Percentiles rank a stretch among this genome's conserved stretches.
Conservation (phyloP, 2,329 filamentous ascomycete genomes). For the Neofusicoccum laricinum region DNA sequence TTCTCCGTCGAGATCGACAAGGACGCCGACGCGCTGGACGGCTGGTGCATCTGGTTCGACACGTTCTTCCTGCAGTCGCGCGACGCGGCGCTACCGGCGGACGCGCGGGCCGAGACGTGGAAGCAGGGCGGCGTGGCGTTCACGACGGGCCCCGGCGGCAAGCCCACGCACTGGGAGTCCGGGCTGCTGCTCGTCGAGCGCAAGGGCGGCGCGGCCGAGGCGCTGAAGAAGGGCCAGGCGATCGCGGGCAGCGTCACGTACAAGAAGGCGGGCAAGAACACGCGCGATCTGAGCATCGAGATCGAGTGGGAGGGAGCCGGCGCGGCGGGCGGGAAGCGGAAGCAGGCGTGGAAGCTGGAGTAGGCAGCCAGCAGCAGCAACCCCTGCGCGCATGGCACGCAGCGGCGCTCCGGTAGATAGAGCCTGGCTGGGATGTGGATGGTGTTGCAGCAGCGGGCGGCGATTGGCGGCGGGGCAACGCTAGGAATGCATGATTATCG, state of each 20-base stretch:
- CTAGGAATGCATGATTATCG: slow-evolving; percentile 12
- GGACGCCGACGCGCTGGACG: slow-evolving; percentile 71
- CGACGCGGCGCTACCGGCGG: slow-evolving; percentile 45
- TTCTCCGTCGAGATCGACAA: slow-evolving; percentile 63
- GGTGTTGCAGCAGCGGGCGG: not conserved
- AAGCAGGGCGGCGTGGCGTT: slow-evolving; percentile 62
- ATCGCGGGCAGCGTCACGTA: slow-evolving; percentile 70
- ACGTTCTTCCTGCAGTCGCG: slow-evolving; percentile 76
- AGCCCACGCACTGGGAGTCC: slow-evolving; percentile 88
- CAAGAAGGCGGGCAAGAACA: slow-evolving; percentile 54
- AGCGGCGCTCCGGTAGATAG: slow-evolving; percentile 7
- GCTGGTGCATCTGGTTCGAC: slow-evolving; percentile 91
- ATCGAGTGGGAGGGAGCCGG: slow-evolving; percentile 37
- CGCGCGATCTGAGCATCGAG: slow-evolving; percentile 38
- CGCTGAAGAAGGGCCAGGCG: slow-evolving; percentile 53
- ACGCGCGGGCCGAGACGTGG: slow-evolving; percentile 61
- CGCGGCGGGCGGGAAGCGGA: slow-evolving; percentile 21
- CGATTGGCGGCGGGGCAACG: slow-evolving; percentile 1
- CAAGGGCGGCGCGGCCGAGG: slow-evolving; percentile 43
- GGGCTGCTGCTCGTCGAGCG: slow-evolving; percentile 69
- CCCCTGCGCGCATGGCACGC: slow-evolving; percentile 23
- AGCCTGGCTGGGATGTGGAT: not conserved
- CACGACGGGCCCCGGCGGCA: slow-evolving; percentile 76
- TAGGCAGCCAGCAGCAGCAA: slow-evolving; percentile 20
- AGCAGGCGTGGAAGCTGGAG: slow-evolving; percentile 30